Base-by-base conservation (phyloP, 495 filamentous ascomycete genomes). In the Tuber aestivum region DNA sequence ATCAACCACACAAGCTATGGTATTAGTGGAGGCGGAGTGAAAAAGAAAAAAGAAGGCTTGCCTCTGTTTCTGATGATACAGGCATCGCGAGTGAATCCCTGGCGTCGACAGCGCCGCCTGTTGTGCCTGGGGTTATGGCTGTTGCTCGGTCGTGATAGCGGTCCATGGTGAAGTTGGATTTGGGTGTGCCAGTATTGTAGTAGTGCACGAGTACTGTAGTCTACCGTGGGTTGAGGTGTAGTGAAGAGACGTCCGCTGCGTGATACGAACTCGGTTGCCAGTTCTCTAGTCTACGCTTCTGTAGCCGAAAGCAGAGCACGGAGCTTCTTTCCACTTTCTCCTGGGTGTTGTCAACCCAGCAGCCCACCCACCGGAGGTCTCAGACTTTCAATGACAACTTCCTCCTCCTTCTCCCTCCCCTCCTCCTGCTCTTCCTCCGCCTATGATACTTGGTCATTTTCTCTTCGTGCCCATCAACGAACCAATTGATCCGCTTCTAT, bases 141-240 rank as follows among this genome's bases (percentile, higher is more conserved):
- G 56, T 35, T 65, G 56, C 56, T 65, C 32, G 56, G 56, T 65
- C 12, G 56, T 65, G 56, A 65, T 65, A 27, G 56, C 56, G 56
- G 56, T 14, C 56, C 56, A 65, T 65, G 27, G 27, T 35, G 56
- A 65, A 27, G 56, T 65, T 35, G 56, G 56, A 27, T 65, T 65
- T 65, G 56, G 12, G 27, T 65, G 56, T 35, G 5, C n/a, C 12
- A 14, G 48, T 56, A 40, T 40, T 40, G 38, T 40, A 42, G 41
- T 20, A 6, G 42, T 45, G 42, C 2, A 5, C 42, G 42, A 45
- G 42, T 20, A 20, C 16, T 4, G 16, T 45, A n/a, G n/a, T n/a
- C n/a, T n/a, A 45, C 42, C 42, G 56, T 27, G 16, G 56, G 56
- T 32, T 65, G 56, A 65, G 56, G 56, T 18, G 48, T 56, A 9